These are phyloP conservation scores for Thamnidium elegans DNA, from an alignment of 192 early-diverging fungal species.

Conservation along the genomic window DNA sequence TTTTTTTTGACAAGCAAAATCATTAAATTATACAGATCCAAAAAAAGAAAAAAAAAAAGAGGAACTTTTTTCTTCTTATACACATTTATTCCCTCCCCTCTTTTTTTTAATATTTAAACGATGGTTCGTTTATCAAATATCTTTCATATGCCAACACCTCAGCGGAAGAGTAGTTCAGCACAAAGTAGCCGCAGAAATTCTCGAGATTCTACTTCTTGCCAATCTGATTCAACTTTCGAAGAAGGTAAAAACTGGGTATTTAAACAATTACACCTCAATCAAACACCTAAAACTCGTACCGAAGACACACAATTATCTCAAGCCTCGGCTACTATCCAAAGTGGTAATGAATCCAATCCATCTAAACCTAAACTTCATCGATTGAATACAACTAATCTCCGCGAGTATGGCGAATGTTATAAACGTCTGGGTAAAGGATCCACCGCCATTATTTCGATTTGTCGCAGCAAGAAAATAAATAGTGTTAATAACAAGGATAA, in stretches of 20 bases:
- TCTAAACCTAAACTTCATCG: constrained; percentile 6
- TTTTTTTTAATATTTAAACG: not conserved
- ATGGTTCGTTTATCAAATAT: constrained; percentile 12
- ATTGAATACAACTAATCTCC: constrained; percentile 16
- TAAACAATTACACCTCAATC: constrained; percentile 6
- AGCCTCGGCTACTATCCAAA: not conserved
- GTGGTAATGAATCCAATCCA: not conserved
- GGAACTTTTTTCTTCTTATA: not conserved
- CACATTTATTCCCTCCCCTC: not conserved
- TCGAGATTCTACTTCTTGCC: not conserved
- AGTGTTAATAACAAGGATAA: not conserved
- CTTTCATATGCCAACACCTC: constrained; percentile 1
- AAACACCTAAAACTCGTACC: not conserved
- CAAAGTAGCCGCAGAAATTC: constrained; percentile 10
- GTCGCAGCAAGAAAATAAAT: constrained; percentile 55
- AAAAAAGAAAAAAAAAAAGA: constrained; percentile 5
- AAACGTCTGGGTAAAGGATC: constrained; percentile 84
- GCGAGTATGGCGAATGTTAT: constrained; percentile 40
- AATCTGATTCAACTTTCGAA: not conserved
- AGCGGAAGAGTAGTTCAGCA: constrained; percentile 7
- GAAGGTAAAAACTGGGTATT: constrained; percentile 16
- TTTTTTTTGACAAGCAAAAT: too few relatives aligned
- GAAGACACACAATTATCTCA: not conserved
- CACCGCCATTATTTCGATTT: constrained; percentile 84
- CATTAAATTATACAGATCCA: not conserved